Evolutionary conservation across 345 rosid species (phyloP).

Genomic region (Sonneratia caseolaris): DNA sequence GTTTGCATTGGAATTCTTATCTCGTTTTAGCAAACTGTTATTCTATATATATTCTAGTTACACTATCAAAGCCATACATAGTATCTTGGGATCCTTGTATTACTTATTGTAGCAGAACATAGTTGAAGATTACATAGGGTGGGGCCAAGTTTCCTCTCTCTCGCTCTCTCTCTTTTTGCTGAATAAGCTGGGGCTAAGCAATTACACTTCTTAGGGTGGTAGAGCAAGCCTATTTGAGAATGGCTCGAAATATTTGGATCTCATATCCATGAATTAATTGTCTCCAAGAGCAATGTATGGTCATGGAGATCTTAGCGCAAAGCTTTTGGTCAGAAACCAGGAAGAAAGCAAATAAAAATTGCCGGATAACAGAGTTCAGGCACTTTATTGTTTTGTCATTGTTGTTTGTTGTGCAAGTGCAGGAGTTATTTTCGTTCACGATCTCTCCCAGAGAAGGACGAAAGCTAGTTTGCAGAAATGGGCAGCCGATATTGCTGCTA

Average conservation of each 20-base stretch:
- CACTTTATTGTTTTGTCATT: not conserved
- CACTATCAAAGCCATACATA: not conserved
- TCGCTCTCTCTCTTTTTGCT: too few species aligned
- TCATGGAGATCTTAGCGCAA: not conserved
- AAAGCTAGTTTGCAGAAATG: slow-evolving; percentile 52
- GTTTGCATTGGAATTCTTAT: not conserved
- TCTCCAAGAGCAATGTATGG: not conserved
- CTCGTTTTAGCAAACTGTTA: not conserved
- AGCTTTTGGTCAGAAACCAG: not conserved
- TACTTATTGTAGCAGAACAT: not conserved
- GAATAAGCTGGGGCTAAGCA: too few species aligned
- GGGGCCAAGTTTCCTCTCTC: not conserved
- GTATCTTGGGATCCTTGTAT: not conserved
- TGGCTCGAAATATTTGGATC: not conserved
- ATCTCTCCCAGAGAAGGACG: too few species aligned
- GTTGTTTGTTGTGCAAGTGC: too few species aligned
- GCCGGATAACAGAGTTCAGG: not conserved
- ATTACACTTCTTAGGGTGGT: too few species aligned
- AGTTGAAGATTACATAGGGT: not conserved
- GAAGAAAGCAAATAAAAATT: not conserved
- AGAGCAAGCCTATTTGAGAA: not conserved
- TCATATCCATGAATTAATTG: not conserved
- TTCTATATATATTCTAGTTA: not conserved
- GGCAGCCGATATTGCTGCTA: slow-evolving; percentile 71
- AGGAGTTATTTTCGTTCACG: too few species aligned